Evolutionary conservation across 768 basidiomycete species (phyloP), one percentile per base, ranked within the genome.

Genomic region (Termitomyces sp.): DNA sequence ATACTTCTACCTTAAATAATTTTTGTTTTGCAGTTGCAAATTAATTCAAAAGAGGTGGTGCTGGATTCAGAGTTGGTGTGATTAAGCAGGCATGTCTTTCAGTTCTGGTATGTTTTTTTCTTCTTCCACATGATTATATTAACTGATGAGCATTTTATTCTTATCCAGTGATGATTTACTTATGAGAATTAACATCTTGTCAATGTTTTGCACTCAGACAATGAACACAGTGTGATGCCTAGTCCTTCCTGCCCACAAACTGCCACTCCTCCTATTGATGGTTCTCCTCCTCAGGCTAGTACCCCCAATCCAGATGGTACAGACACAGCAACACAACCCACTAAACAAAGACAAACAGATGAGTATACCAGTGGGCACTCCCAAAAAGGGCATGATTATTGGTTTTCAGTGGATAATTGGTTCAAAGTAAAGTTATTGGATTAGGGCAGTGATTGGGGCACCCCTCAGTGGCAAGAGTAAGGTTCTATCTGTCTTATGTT

Each of bases 1-100:
- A 37, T 36, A 42, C 55, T 4, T 56, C 55, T n/a, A 45, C 40
- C 7, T 34, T 56, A 1, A 42, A 56, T 34, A 29, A 56, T 9
- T 56, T 60, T 54, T 40, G 11, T 38, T 36, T 29, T 36, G 17
- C 12, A 4, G 31, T 34, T 4, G 38, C 59, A 31, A 53, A 46
- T 25, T 1, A 25, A 25, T 25, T 60, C 51, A 60, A 54, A 54
- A 49, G 59, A 51, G 59, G 59, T 4, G 59, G 59, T 1, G 49
- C 59, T 5, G 59, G 40, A 60, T 51, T 29, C 15, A 20, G 49
- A 9, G 49, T 52, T 50, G 10, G 40, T 38, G 36, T 14, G 11
- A 15, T 42, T 20, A 38, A 59, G 36, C 45, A 32, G 49, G 58
- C 48, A 49, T 36, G 20, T n/a, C 8, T 59, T 10, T 40, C 58